A percentile compares a stretch with the other conserved stretches of the same genome.
These are phyloP conservation scores for Yamadazyma sp. DNA, from an alignment of 805 yeast genomes.

Conservation along the genomic window DNA sequence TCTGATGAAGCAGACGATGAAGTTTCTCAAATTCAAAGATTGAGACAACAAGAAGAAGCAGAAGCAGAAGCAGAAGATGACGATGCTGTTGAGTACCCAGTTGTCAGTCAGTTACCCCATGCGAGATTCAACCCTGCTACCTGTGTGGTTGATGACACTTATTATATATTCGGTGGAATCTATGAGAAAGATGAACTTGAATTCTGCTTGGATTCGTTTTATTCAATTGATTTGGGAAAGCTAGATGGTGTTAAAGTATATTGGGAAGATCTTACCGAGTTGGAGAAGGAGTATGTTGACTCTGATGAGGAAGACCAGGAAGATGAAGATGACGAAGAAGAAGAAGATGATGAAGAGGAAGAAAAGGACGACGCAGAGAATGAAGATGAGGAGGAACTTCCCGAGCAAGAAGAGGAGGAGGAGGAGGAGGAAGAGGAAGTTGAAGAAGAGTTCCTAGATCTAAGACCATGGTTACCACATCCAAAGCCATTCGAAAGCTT, in stretches of 20 bases:
- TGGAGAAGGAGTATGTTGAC: conserved; percentile 51
- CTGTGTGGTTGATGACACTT: conserved; percentile 78
- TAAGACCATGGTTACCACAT: conserved; percentile 95
- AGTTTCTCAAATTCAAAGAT: conserved; percentile 34
- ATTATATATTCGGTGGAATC: conserved; percentile 86
- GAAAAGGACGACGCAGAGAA: conserved; percentile 31
- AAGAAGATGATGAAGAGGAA: conserved; percentile 65
- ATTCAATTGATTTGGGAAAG: conserved; percentile 80
- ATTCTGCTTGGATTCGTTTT: conserved; percentile 78
- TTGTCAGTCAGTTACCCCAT: conserved; percentile 72
- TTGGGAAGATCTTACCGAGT: conserved; percentile 82
- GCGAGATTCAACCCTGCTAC: conserved; percentile 84
- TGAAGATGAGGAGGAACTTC: conserved; percentile 41
- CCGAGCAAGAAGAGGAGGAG: conserved; percentile 65
- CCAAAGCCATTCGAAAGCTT: conserved; percentile 90
- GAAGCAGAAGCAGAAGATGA: conserved; percentile 43
- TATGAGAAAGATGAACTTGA: conserved; percentile 90
- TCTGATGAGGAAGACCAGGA: conserved; percentile 50
- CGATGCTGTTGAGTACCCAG: conserved; percentile 49
- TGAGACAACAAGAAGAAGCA: conserved; percentile 30
- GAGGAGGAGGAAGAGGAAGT: conserved; percentile 64
- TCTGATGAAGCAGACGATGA: conserved; percentile 52
- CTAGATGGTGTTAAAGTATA: conserved; percentile 83
- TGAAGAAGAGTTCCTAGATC: conserved; percentile 78
- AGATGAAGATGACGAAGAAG: conserved; percentile 45